A percentile compares a stretch with the other conserved stretches of the same genome.
Evolutionary conservation across 257 asterid genomes (phyloP).

Genomic region (Rauvolfia tetraphylla): DNA sequence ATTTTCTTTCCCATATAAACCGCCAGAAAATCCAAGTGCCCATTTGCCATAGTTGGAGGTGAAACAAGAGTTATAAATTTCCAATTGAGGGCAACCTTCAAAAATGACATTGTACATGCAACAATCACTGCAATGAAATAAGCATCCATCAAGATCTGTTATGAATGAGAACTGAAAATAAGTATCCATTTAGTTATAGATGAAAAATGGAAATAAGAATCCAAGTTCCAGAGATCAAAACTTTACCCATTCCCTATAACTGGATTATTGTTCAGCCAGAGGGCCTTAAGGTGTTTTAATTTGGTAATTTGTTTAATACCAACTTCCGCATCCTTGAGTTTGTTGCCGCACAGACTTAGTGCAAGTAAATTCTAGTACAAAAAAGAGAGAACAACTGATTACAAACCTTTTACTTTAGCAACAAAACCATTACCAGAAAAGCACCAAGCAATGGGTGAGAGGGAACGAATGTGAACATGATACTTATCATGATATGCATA

Average conservation of each 20-base stretch:
- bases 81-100: conserved; percentile 53
- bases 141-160: conserved; percentile 3
- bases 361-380: conserved; percentile 66
- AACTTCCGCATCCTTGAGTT: conserved; percentile 52
- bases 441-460: conserved; percentile 2
- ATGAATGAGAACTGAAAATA: not conserved
- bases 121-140: conserved; percentile 38
- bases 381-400: not conserved
- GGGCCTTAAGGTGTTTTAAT: conserved; percentile 74
- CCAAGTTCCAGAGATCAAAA: conserved; percentile 4
- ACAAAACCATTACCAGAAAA: conserved; percentile 9
- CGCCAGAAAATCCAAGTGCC: conserved; percentile 97
- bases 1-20: conserved; percentile 53
- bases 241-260: conserved; percentile 51
- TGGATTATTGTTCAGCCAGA: conserved; percentile 86
- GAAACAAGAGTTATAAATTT: conserved; percentile 70
- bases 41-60: conserved; percentile 70
- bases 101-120: conserved; percentile 50
- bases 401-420: conserved; percentile 19
- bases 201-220: not conserved
- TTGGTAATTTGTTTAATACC: conserved; percentile 49
- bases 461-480: not conserved
- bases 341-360: conserved; percentile 72
- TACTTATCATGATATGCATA: not conserved
- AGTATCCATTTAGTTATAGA: not conserved